phyloP scores from a whole-genome alignment of 106 monocot species.

The Dendrobium huoshanense region DNA sequence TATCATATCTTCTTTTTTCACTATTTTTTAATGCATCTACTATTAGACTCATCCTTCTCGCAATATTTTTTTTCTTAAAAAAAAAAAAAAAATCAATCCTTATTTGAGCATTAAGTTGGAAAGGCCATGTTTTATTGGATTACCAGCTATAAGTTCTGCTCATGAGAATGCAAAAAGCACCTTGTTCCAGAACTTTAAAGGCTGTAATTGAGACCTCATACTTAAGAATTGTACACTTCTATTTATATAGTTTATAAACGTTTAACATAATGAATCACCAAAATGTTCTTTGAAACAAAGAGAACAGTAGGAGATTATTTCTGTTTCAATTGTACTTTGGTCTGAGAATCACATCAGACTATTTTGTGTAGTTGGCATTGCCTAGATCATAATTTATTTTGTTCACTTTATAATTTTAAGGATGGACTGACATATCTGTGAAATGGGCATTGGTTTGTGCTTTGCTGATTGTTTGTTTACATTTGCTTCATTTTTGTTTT shows the following conservation, averaged over 20 bases:
- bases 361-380: too few species aligned
- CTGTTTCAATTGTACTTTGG: neutral
- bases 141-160: neutral
- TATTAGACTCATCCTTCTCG: neutral
- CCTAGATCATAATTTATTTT: too few species aligned
- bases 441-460: too few species aligned
- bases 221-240: neutral
- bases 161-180: neutral
- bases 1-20: neutral
- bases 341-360: neutral
- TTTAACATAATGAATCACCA: neutral
- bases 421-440: too few species aligned
- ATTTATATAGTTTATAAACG: neutral
- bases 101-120: neutral
- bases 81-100: neutral
- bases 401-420: too few species aligned
- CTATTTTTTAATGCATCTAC: neutral
- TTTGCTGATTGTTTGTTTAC: too few species aligned
- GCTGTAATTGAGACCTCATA: neutral
- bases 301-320: neutral
- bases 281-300: neutral
- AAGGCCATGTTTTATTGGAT: neutral
- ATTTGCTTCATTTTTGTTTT: too few species aligned
- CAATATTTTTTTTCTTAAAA: neutral
- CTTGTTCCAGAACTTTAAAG: neutral